Evolutionary conservation across 495 filamentous ascomycete genomes (phyloP).

Genomic region (Echria macrotheca): DNA sequence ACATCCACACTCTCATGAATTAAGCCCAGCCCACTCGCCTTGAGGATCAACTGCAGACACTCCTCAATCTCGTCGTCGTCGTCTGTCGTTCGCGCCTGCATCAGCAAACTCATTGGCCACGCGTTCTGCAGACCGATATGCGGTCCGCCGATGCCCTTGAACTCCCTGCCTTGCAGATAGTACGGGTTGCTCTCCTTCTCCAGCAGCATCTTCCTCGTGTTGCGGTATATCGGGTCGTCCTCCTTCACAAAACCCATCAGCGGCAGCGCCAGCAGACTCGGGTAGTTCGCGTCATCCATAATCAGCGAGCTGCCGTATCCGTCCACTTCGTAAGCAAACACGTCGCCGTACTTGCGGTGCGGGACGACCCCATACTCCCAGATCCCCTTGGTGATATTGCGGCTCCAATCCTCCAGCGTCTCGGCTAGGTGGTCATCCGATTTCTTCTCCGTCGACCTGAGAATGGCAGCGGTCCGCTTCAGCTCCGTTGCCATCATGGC

Average conservation of each 20-base stretch:
- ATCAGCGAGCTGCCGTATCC: slow-evolving; percentile 86
- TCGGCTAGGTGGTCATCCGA: slow-evolving; percentile 41
- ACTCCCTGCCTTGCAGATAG: slow-evolving; percentile 71
- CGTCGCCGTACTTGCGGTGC: slow-evolving; percentile 75
- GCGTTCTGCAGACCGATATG: slow-evolving; percentile 79
- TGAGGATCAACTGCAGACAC: slow-evolving; percentile 65
- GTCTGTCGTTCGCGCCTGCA: slow-evolving; percentile 87
- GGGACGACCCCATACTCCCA: slow-evolving; percentile 86
- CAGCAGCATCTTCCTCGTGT: slow-evolving; percentile 89
- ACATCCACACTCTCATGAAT: slow-evolving; percentile 94
- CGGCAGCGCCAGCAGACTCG: slow-evolving; percentile 81
- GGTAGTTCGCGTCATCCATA: slow-evolving; percentile 98
- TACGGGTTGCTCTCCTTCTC: slow-evolving; percentile 79
- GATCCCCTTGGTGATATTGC: slow-evolving; percentile 67
- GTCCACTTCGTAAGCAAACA: slow-evolving; percentile 96
- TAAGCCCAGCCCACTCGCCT: slow-evolving; percentile 67
- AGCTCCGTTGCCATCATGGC: slow-evolving; percentile 94
- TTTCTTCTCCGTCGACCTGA: slow-evolving; percentile 53
- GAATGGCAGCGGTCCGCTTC: slow-evolving; percentile 63
- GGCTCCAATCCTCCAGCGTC: slow-evolving; percentile 55
- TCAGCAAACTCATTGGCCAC: slow-evolving; percentile 95
- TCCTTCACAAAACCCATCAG: slow-evolving; percentile 73
- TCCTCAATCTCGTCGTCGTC: slow-evolving; percentile 76
- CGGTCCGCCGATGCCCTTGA: slow-evolving; percentile 80
- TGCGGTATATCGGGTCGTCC: slow-evolving; percentile 69